Evolutionary conservation across 164 flowering plant species (phyloP).

Genomic region (Nelumbo lutea): DNA sequence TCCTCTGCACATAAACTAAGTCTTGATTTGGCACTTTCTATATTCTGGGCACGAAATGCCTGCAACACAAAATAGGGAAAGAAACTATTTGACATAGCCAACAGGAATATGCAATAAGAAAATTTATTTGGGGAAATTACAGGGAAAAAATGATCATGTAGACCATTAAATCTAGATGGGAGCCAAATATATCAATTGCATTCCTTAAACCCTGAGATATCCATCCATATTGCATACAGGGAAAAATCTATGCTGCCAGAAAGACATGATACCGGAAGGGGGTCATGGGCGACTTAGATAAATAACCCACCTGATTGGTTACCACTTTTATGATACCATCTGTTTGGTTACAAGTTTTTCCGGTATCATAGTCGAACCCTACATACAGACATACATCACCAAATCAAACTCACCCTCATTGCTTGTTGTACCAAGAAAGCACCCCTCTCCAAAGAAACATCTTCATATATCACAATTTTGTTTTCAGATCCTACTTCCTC

Average conservation of each 20-base stretch:
- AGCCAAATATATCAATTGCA: neutral
- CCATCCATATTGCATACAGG: neutral
- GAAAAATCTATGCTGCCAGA: too few relatives aligned
- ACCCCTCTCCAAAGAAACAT: slow-evolving; percentile 92
- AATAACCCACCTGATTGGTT: too few relatives aligned
- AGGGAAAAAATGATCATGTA: neutral
- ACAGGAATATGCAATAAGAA: neutral
- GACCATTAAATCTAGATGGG: neutral
- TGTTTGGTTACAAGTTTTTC: too few relatives aligned
- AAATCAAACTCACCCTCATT: slow-evolving; percentile 73
- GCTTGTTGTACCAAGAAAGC: slow-evolving; percentile 97
- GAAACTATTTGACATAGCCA: neutral
- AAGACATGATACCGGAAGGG: too few relatives aligned
- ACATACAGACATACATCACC: neutral
- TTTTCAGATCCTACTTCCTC: slow-evolving; percentile 30
- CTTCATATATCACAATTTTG: slow-evolving; percentile 68
- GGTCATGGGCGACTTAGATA: too few relatives aligned
- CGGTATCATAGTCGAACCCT: too few relatives aligned
- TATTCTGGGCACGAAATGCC: slow-evolving; percentile 90
- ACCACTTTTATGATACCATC: too few relatives aligned
- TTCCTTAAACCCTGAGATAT: neutral
- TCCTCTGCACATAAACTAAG: slow-evolving; percentile 78
- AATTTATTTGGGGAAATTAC: neutral
- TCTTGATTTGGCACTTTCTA: slow-evolving; percentile 93
- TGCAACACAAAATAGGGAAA: slow-evolving; percentile 23